These are phyloP conservation scores for Saccharum hybrid DNA, from an alignment of 202 grass and related monocot species.

Conservation along the genomic window DNA sequence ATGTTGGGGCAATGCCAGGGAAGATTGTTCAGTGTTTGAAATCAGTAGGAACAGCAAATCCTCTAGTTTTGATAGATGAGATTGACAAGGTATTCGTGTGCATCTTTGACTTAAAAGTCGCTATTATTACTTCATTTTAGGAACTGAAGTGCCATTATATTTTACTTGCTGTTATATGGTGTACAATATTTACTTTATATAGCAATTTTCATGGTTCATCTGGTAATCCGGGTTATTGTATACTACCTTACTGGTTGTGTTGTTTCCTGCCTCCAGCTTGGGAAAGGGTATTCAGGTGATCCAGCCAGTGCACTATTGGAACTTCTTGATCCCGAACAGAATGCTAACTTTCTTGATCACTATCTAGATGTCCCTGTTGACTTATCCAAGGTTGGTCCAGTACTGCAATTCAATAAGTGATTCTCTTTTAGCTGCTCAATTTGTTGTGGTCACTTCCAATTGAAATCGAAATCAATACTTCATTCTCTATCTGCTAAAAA, in stretches of 20 bases:
- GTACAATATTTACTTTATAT: conserved; percentile 12
- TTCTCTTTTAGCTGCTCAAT: conserved; percentile 15
- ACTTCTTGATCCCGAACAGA: conserved; percentile 98
- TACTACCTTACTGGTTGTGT: conserved; percentile 25
- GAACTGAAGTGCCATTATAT: neutral
- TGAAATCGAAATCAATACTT: neutral
- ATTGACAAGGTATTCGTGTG: conserved; percentile 83
- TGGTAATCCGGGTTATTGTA: neutral
- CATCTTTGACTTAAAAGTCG: neutral
- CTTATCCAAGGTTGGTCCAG: conserved; percentile 77
- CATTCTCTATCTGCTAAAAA: neutral
- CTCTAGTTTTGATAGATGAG: conserved; percentile 96
- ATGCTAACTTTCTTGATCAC: conserved; percentile 98
- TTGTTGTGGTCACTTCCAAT: neutral
- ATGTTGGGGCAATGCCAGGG: conserved; percentile 99
- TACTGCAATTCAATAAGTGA: conserved; percentile 16
- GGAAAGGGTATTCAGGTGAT: conserved; percentile 92
- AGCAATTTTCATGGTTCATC: conserved; percentile 15
- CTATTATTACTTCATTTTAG: conserved; percentile 35
- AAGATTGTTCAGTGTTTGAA: conserved; percentile 99
- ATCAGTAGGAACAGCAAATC: conserved; percentile 89
- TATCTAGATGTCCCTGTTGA: conserved; percentile 99
- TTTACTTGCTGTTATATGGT: conserved; percentile 18
- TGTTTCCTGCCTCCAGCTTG: conserved; percentile 65
- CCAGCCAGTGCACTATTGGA: conserved; percentile 95